Percentiles rank a stretch among this genome's conserved stretches.
These are phyloP conservation scores for Schoenoplectus tabernaemontani DNA, from an alignment of 202 grass and related monocot species.

Conservation along the genomic window DNA sequence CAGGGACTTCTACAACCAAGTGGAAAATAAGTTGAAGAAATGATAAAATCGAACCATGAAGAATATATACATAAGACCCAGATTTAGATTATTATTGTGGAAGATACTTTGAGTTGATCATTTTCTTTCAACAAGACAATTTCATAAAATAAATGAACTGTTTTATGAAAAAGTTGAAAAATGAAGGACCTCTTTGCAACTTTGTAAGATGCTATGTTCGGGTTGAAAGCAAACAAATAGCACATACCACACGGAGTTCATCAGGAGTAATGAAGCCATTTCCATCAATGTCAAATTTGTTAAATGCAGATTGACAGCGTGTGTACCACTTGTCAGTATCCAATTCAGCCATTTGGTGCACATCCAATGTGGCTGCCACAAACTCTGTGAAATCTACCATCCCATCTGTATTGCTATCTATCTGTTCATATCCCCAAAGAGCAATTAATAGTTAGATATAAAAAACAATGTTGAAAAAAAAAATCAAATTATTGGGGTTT, in stretches of 20 bases:
- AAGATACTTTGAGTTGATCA: background rate
- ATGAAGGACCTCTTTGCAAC: background rate
- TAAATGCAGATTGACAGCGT: slow-evolving; percentile 68
- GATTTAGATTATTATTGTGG: background rate
- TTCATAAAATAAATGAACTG: background rate
- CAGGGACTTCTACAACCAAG: background rate
- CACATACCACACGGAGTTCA: slow-evolving; percentile 75
- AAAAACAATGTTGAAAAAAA: background rate
- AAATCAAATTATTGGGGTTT: background rate
- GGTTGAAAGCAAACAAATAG: background rate
- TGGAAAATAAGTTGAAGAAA: background rate
- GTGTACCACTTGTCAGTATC: slow-evolving; percentile 69
- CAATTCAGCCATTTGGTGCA: slow-evolving; percentile 76
- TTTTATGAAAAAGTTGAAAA: background rate
- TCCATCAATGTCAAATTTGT: slow-evolving; percentile 79
- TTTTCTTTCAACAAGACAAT: background rate
- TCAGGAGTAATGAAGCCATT: slow-evolving; percentile 94
- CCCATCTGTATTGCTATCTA: slow-evolving; percentile 94
- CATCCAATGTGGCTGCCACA: slow-evolving; percentile 79
- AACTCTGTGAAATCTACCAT: slow-evolving; percentile 89
- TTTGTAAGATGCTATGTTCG: background rate
- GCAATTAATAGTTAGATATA: slow-evolving; percentile 2
- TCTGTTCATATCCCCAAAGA: slow-evolving; percentile 23
- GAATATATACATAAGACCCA: background rate
- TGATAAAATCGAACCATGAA: background rate